Evolutionary conservation across 106 monocot genomes (phyloP), one percentile per base, ranked within the genome.

Genomic region (Xerophyta viscosa): DNA sequence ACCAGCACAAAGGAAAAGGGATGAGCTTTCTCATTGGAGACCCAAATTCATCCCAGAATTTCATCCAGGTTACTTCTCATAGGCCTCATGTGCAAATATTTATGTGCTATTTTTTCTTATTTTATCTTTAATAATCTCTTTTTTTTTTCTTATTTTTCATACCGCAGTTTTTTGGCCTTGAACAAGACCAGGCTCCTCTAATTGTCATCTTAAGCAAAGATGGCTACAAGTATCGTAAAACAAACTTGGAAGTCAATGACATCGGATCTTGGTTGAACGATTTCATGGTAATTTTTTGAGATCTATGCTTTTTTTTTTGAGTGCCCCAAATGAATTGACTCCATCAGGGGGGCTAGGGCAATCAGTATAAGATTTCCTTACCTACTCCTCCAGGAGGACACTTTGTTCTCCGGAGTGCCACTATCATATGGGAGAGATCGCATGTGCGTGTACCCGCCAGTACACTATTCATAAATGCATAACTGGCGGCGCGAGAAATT

Each of bases 161-260:
- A n/a, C n/a, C n/a, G n/a, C n/a, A 91, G 91, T 91, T 66, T 54
- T 96, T 85, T 51, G 89, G 96, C 15, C 65, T 96, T 46, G 65
- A 60, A 23, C 67, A 89, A 52, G 79, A 79, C 30, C 78, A 82
- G 42, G 85, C 58, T 6, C 96, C 96, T 8, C 68, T 96, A 14
- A 60, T 96, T 47, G 10, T 96, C 41, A 33, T 96, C 50, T 71
- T 77, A 61, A 72, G 70, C 24, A 66, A 27, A 58, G 78, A 79
- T 55, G 65, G 73, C 13, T 31, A 78, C 30, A 96, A 96, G 41
- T 96, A 65, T 63, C 70, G 81, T 20, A 89, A 86, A 55, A 53
- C 81, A 45, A 76, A 82, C 56, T 24, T 96, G 27, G 62, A 76
- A 44, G 70, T 84, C 51, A 70, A 62, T 62, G 62, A 85, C 41